phyloP scores from a whole-genome alignment of 371 early-diverging fungal genomes.

The Chytridiales sp. region DNA sequence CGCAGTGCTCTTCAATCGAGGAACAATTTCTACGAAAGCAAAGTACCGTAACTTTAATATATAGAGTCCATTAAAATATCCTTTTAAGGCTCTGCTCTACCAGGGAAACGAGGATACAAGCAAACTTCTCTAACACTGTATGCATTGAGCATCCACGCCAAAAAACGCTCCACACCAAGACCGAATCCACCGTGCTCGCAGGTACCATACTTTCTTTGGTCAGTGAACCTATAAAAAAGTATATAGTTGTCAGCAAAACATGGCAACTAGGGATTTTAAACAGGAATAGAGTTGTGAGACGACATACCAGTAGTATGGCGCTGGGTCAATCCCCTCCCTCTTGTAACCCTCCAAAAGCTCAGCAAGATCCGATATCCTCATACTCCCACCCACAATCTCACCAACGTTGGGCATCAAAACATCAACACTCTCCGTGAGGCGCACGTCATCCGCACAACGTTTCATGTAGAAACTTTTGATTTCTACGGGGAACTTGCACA shows the following conservation, averaged over 20 bases:
- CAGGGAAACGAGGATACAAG: conserved; percentile 95
- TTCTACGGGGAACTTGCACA: conserved; percentile 97
- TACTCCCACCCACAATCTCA: conserved; percentile 99
- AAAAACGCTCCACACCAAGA: conserved; percentile 98
- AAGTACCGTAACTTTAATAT: too few species aligned
- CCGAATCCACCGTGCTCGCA: conserved; percentile 99
- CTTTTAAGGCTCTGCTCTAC: conserved; percentile 81
- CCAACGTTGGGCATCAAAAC: conserved; percentile 99
- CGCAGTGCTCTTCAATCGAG: too few species aligned
- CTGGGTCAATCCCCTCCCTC: conserved; percentile 95
- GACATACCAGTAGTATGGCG: conserved; percentile 95
- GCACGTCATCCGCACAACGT: conserved; percentile 74
- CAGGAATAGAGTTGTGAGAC: too few species aligned
- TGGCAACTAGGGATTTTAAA: conserved; percentile 1
- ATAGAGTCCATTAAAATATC: not conserved
- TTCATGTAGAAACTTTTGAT: conserved; percentile 99
- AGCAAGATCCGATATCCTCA: conserved; percentile 90
- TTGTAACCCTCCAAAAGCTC: conserved; percentile 90
- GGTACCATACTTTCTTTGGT: conserved; percentile 98
- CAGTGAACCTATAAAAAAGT: conserved; percentile 68
- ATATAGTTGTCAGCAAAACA: conserved; percentile 1
- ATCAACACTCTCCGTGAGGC: conserved; percentile 97
- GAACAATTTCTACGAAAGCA: too few species aligned
- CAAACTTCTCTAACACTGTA: conserved; percentile 91
- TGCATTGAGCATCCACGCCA: conserved; percentile 96